Percentiles rank a stretch among this genome's conserved stretches.
These are phyloP conservation scores for Bretziella fagacearum DNA, from an alignment of 2,329 filamentous ascomycete species.

Conservation along the genomic window DNA sequence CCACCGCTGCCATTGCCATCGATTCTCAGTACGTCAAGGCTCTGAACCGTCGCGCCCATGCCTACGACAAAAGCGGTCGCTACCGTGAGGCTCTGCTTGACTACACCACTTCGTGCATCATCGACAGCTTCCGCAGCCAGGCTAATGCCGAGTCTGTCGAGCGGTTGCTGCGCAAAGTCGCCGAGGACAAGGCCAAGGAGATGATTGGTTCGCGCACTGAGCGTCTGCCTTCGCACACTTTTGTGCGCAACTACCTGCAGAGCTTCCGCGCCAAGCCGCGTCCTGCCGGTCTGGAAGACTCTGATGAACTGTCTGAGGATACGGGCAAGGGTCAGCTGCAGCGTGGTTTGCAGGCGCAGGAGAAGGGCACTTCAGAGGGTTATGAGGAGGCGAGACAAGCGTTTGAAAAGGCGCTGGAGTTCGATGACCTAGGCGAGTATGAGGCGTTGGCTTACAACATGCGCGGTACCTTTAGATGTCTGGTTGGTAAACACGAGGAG, in stretches of 20 bases:
- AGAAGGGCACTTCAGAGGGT: conserved; percentile 73
- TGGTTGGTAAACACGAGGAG: conserved; percentile 70
- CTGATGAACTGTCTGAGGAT: conserved; percentile 57
- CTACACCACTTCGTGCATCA: conserved; percentile 97
- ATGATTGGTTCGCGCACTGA: conserved; percentile 74
- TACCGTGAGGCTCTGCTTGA: conserved; percentile 92
- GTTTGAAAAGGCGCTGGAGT: conserved; percentile 76
- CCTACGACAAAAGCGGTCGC: conserved; percentile 82
- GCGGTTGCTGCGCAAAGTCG: conserved; percentile 87
- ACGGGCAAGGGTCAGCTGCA: conserved; percentile 75
- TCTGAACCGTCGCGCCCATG: conserved; percentile 86
- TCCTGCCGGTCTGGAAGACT: conserved; percentile 67
- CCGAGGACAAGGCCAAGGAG: conserved; percentile 79
- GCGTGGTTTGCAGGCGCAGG: conserved; percentile 63
- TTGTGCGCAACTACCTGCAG: conserved; percentile 96
- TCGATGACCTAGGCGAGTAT: conserved; percentile 61
- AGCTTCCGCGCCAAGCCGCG: conserved; percentile 79
- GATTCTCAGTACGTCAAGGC: conserved; percentile 96
- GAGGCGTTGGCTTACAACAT: conserved; percentile 93
- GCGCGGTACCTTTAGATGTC: conserved; percentile 87
- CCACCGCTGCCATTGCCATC: conserved; percentile 81
- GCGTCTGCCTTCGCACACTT: conserved; percentile 86
- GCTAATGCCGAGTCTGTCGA: conserved; percentile 78
- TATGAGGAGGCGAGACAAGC: conserved; percentile 76
- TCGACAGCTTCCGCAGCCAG: conserved; percentile 92